Percentiles rank a stretch among this genome's conserved stretches.
These are phyloP conservation scores for Naganishia vaughanmartiniae DNA, from an alignment of 768 basidiomycete genomes.

Conservation along the genomic window DNA sequence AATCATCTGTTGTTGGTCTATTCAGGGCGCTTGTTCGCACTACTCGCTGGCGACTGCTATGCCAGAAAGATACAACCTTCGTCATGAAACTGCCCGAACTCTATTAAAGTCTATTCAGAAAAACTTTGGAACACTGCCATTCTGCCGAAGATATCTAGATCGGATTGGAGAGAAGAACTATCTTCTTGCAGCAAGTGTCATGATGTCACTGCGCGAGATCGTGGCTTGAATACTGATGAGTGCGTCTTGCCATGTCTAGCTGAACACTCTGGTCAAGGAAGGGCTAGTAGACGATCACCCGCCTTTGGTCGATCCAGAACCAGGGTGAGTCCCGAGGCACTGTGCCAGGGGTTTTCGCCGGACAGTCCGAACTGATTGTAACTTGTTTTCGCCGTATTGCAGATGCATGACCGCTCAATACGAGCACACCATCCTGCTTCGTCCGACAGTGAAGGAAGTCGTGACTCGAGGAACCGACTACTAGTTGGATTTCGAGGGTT, in stretches of 20 bases:
- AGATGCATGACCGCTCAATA: slow-evolving; percentile 82
- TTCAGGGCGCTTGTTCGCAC: slow-evolving; percentile 86
- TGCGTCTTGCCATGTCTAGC: slow-evolving; percentile 12
- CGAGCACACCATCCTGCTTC: slow-evolving; percentile 56
- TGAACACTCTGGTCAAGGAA: slow-evolving; percentile 83
- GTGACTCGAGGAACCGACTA: slow-evolving; percentile 56
- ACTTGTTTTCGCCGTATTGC: background rate
- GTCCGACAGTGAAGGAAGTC: slow-evolving; percentile 58
- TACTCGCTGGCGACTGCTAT: slow-evolving; percentile 60
- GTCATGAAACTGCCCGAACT: slow-evolving; percentile 78
- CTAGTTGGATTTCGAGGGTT: slow-evolving; percentile 34
- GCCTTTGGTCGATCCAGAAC: slow-evolving; percentile 74
- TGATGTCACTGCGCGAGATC: slow-evolving; percentile 44
- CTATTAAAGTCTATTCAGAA: slow-evolving; percentile 82
- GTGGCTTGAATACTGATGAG: background rate
- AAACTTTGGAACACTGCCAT: slow-evolving; percentile 92
- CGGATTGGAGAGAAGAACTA: slow-evolving; percentile 89
- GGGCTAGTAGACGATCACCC: slow-evolving; percentile 90
- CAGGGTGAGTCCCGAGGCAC: slow-evolving; percentile 54
- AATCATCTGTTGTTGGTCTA: background rate
- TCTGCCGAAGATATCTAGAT: slow-evolving; percentile 92
- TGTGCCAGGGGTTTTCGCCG: background rate
- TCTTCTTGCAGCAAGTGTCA: slow-evolving; percentile 63
- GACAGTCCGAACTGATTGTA: no score
- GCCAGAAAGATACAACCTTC: slow-evolving; percentile 55